These are phyloP conservation scores for Lipomyces yamanashiensis DNA, from an alignment of 805 yeast species.

Conservation along the genomic window DNA sequence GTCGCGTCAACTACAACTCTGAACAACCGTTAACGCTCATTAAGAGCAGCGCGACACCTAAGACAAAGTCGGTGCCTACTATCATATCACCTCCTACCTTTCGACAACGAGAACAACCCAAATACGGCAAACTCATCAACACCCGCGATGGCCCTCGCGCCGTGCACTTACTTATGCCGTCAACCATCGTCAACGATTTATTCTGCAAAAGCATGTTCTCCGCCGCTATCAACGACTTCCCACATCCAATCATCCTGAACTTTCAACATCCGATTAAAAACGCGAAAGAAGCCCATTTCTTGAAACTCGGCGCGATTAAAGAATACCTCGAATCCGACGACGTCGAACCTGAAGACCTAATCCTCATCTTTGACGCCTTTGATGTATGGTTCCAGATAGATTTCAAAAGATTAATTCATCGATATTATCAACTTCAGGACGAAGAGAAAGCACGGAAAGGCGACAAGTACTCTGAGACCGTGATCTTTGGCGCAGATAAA, in stretches of 20 bases:
- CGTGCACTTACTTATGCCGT: conserved; percentile 13
- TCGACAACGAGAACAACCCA: neutral
- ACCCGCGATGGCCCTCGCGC: conserved; percentile 5
- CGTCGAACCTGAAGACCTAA: conserved; percentile 18
- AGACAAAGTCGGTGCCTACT: neutral
- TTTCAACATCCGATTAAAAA: conserved; percentile 12
- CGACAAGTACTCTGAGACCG: conserved; percentile 1
- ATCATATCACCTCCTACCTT: neutral
- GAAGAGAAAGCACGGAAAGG: conserved; percentile 2
- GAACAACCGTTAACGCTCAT: too few relatives aligned
- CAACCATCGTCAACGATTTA: conserved; percentile 9
- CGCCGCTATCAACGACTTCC: conserved; percentile 29
- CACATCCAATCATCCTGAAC: conserved; percentile 29
- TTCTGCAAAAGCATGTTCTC: conserved; percentile 23
- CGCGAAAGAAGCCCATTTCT: conserved; percentile 29
- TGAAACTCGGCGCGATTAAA: conserved; percentile 28
- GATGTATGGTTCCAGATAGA: conserved; percentile 35
- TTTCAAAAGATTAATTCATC: conserved; percentile 15
- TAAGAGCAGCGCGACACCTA: too few relatives aligned
- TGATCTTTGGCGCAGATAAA: conserved; percentile 28
- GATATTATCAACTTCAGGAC: conserved; percentile 14
- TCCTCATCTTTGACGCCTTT: conserved; percentile 32
- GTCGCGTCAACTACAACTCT: too few relatives aligned
- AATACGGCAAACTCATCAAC: conserved; percentile 6
- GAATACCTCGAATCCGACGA: conserved; percentile 20